Base-by-base conservation (phyloP, 2,329 filamentous ascomycete genomes). In the Plenodomus biglobosus region DNA sequence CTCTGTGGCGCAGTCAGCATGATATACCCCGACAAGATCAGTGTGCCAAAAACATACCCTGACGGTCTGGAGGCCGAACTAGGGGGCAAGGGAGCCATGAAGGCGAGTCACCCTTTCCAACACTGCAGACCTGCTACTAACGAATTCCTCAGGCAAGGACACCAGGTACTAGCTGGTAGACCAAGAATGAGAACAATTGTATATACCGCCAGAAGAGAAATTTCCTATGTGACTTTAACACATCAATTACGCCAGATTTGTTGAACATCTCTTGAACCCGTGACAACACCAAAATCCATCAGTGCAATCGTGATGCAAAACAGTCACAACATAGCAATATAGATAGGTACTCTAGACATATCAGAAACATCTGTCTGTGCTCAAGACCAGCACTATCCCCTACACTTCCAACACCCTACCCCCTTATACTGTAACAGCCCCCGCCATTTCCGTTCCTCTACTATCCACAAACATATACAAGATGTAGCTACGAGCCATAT, bases 41-140 rank as follows among this genome's bases (percentile, higher is more conserved):
- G 70, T 39, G 71, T 69, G 5, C 74, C 76, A 22, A 73, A 73
- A 62, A 75, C 73, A 38, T 80, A 75, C 55, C 69, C 73, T 13
- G 76, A 69, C 51, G 77, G 77, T 15, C 59, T 80, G 42, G 76
- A 79, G 57, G 66, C 61, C 22, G 77, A 80, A 60, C 66, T 80
- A 3, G 77, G 77, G 48, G 77, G 77, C 5, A 69, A 73, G 40
- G 48, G 64, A n/a, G 73, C 76, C 37, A 46, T 76, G 22, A 55
- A 54, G 55, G 73, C 75, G 54, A 64, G 73, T 70, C n/a, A 1
- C 1, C 1, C n/a, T n/a, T 1, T 1, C 18, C 10, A 3, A 1
- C 13, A 3, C 1, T 19, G 1, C 3, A 2, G 15, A 18, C 15
- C 1, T 13, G 8, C 10, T 30, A 24, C 55, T 64, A 44, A 63